A percentile compares a stretch with the other conserved stretches of the same genome.
Conservation (phyloP, 2,329 filamentous ascomycete genomes). For the Claviceps pazoutovae region DNA sequence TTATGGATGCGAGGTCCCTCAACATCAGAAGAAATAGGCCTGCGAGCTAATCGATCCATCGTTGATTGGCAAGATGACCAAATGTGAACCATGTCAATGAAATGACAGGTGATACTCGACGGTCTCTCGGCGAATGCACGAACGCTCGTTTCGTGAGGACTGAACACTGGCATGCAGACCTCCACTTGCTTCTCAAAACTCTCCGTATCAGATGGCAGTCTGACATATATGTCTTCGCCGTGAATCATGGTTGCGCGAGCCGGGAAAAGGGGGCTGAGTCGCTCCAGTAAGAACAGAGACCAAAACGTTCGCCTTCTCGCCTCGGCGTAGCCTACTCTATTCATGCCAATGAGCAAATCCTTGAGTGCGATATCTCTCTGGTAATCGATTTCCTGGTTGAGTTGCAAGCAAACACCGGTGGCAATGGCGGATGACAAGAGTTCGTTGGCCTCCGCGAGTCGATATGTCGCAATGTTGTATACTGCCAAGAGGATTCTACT, state of each 20-base stretch:
- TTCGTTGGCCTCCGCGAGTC: conserved; percentile 47
- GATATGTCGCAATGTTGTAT: conserved; percentile 49
- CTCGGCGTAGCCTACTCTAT: conserved; percentile 44
- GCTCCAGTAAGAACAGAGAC: conserved; percentile 57
- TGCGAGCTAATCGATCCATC: conserved; percentile 29
- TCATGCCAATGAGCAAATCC: conserved; percentile 43
- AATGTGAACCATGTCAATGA: conserved; percentile 48
- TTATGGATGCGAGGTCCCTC: conserved; percentile 26
- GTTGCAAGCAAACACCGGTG: conserved; percentile 41
- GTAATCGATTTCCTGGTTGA: conserved; percentile 47
- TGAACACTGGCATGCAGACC: conserved; percentile 45
- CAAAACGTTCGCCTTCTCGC: conserved; percentile 58
- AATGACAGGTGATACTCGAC: conserved; percentile 41
- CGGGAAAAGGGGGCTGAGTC: conserved; percentile 46
- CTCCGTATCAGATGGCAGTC: conserved; percentile 47
- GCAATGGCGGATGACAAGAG: conserved; percentile 48
- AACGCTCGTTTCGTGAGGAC: conserved; percentile 26
- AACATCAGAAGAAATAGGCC: conserved; percentile 13
- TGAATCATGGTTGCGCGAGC: conserved; percentile 41
- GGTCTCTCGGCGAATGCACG: conserved; percentile 12
- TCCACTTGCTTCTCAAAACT: conserved; percentile 48
- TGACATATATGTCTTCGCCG: conserved; percentile 50
- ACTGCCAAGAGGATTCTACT: conserved; percentile 51
- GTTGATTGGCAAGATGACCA: conserved; percentile 51
- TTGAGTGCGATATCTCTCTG: conserved; percentile 25